Evolutionary conservation across 2,329 filamentous ascomycete genomes (phyloP).

Genomic region (Aspergillus intermedius): DNA sequence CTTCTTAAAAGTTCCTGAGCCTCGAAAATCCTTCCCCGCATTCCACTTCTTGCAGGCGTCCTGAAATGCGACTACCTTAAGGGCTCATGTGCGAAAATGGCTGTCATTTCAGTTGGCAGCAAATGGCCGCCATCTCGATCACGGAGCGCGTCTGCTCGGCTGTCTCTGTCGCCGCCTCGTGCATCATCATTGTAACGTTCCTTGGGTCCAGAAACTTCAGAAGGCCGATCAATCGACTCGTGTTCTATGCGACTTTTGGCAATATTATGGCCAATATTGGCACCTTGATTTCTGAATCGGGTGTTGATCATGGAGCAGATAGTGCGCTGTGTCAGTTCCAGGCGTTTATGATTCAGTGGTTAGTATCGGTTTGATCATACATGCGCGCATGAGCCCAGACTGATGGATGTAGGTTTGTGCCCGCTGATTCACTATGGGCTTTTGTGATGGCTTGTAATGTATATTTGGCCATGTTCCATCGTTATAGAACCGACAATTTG

Average conservation of each 20-base stretch:
- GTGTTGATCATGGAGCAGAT: conserved; percentile 41
- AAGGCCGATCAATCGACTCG: conserved; percentile 61
- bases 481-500: conserved; percentile 57
- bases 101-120: background rate
- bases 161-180: conserved; percentile 13
- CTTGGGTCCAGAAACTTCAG: conserved; percentile 11
- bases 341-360: conserved; percentile 72
- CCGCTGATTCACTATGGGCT: conserved; percentile 65
- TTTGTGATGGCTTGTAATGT: conserved; percentile 74
- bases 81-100: background rate
- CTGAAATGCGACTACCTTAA: background rate
- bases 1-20: background rate
- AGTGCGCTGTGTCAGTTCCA: conserved; percentile 64
- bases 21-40: background rate
- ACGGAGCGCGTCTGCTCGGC: conserved; percentile 15
- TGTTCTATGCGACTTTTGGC: conserved; percentile 72
- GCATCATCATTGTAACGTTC: conserved; percentile 17
- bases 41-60: background rate
- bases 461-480: conserved; percentile 66
- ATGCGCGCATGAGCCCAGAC: background rate
- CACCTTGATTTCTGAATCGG: conserved; percentile 61
- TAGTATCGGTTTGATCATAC: conserved; percentile 22
- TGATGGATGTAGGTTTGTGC: conserved; percentile 55
- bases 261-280: conserved; percentile 69
- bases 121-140: conserved; percentile 5